Conservation (phyloP, 495 filamentous ascomycete genomes). For the Trichocladium uniseriatum region DNA sequence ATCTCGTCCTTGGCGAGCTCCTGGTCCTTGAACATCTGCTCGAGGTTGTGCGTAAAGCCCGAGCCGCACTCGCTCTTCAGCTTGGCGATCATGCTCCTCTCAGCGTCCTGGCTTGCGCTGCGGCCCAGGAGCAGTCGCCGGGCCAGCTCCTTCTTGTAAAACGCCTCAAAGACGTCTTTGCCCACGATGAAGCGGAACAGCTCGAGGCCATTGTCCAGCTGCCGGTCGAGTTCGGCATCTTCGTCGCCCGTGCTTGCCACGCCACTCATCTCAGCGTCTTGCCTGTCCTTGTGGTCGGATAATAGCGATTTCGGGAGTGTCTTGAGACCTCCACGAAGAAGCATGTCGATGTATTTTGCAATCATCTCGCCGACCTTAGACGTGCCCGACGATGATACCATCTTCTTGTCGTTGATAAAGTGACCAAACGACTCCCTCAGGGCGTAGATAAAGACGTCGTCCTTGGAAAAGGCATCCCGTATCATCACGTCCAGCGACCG, state of each 20-base stretch:
- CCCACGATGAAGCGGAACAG: slow-evolving; percentile 95
- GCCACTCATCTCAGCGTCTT: slow-evolving; percentile 46
- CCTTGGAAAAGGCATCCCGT: slow-evolving; percentile 58
- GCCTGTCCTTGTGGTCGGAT: slow-evolving; percentile 41
- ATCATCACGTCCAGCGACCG: slow-evolving; percentile 66
- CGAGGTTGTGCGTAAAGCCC: slow-evolving; percentile 89
- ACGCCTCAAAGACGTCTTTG: slow-evolving; percentile 95
- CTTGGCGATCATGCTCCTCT: slow-evolving; percentile 85
- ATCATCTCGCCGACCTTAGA: slow-evolving; percentile 97
- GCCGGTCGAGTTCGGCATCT: slow-evolving; percentile 78
- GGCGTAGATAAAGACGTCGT: slow-evolving; percentile 63
- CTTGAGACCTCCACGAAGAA: slow-evolving; percentile 80
- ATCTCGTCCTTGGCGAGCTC: slow-evolving; percentile 83
- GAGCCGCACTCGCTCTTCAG: slow-evolving; percentile 90
- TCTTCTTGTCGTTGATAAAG: slow-evolving; percentile 83
- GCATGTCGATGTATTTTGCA: slow-evolving; percentile 87
- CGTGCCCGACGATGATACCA: slow-evolving; percentile 61
- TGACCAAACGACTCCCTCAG: slow-evolving; percentile 74
- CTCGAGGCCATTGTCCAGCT: slow-evolving; percentile 84
- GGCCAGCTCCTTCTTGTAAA: slow-evolving; percentile 96
- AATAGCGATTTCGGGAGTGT: slow-evolving; percentile 54
- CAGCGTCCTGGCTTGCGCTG: slow-evolving; percentile 88
- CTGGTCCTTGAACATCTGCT: slow-evolving; percentile 98
- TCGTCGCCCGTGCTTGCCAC: slow-evolving; percentile 59
- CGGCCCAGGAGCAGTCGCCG: slow-evolving; percentile 78